phyloP scores from a whole-genome alignment of 2,329 filamentous ascomycete genomes.

The Ceratocystis colombiana region DNA sequence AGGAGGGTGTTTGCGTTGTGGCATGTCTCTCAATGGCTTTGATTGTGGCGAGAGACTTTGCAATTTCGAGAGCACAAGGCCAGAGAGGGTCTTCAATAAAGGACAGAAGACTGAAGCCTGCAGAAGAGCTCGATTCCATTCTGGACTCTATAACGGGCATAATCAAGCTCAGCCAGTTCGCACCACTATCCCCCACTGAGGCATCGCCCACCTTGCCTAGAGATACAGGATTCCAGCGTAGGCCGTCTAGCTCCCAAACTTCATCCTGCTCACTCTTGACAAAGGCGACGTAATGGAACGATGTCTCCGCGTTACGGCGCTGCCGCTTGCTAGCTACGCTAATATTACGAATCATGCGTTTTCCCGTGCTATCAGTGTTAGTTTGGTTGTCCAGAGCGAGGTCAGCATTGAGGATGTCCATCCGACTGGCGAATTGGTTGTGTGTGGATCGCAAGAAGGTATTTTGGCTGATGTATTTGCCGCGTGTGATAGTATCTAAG shows the following conservation, averaged over 20 bases:
- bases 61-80: constrained; percentile 40
- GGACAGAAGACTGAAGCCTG: constrained; percentile 66
- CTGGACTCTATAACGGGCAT: constrained; percentile 54
- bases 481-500: constrained; percentile 62
- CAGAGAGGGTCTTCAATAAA: constrained; percentile 57
- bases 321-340: constrained; percentile 30
- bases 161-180: constrained; percentile 58
- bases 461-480: constrained; percentile 63
- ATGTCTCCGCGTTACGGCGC: constrained; percentile 43
- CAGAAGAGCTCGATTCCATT: constrained; percentile 56
- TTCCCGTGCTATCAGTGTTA: constrained; percentile 29
- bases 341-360: constrained; percentile 33
- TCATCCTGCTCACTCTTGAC: constrained; percentile 57
- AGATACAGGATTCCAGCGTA: constrained; percentile 59
- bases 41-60: constrained; percentile 36
- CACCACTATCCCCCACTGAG: not conserved
- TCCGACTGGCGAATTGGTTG: constrained; percentile 74
- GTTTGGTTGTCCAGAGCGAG: constrained; percentile 52
- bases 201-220: constrained; percentile 40
- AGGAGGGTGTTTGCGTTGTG: constrained; percentile 15
- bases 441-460: constrained; percentile 70
- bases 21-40: constrained; percentile 33
- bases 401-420: constrained; percentile 66
- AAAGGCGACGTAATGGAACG: constrained; percentile 84
- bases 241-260: constrained; percentile 83